phyloP scores from a whole-genome alignment of 352 stramenopile genomes.

The Phytophthora vignae region DNA sequence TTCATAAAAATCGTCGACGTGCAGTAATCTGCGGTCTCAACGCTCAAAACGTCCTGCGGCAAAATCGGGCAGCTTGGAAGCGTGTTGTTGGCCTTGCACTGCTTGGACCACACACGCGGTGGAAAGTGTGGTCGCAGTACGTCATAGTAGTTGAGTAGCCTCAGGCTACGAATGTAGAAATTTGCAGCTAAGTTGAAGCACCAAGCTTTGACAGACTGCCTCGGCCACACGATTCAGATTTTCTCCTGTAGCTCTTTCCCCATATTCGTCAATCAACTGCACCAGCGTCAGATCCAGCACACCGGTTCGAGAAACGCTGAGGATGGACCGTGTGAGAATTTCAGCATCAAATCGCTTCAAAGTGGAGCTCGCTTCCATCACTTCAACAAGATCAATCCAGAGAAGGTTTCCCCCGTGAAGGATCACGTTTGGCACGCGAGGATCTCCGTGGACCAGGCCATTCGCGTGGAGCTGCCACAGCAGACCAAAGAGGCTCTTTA shows the following conservation, averaged over 20 bases:
- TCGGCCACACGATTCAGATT: not conserved
- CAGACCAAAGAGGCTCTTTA: not conserved
- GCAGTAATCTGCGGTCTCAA: not conserved
- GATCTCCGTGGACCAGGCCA: not conserved
- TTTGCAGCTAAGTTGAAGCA: not conserved
- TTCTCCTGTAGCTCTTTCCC: not conserved
- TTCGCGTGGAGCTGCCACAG: not conserved
- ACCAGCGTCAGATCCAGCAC: not conserved
- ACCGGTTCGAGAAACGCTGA: not conserved
- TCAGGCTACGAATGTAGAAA: not conserved
- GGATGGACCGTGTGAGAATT: constrained; percentile 1
- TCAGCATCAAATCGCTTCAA: not conserved
- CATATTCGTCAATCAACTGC: not conserved
- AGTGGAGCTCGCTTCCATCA: not conserved
- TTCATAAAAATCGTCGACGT: too few relatives aligned
- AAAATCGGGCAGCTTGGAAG: constrained; percentile 16
- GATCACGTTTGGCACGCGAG: not conserved
- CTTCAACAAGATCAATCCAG: not conserved
- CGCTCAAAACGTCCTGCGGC: constrained; percentile 1
- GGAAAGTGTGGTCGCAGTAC: constrained; percentile 13
- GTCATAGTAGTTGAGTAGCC: not conserved
- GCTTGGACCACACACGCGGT: constrained; percentile 12
- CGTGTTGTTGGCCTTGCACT: not conserved
- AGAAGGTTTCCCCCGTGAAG: not conserved
- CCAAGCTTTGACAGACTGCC: not conserved